Conservation (phyloP, 192 early-diverging fungal species). For the Funneliformis mosseae region DNA sequence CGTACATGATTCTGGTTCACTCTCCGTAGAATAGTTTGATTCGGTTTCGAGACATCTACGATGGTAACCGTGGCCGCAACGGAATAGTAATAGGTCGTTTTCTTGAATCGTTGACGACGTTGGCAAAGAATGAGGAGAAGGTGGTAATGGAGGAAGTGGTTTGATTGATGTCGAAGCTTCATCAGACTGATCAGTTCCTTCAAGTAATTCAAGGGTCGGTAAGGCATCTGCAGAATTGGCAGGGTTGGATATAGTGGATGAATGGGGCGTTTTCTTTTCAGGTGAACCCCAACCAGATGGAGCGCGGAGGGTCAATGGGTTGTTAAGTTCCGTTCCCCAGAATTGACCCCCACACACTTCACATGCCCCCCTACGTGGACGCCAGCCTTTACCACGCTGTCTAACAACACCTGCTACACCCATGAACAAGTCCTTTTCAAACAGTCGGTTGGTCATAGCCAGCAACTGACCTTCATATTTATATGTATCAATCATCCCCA, state of each 20-base stretch:
- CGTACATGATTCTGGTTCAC: conserved; percentile 18
- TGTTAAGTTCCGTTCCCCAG: conserved; percentile 49
- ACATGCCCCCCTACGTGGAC: conserved; percentile 55
- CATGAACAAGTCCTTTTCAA: conserved; percentile 59
- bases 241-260: conserved; percentile 36
- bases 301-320: conserved; percentile 39
- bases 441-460: conserved; percentile 62
- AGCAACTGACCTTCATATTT: conserved; percentile 65
- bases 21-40: conserved; percentile 5
- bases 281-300: conserved; percentile 43
- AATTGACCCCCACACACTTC: conserved; percentile 56
- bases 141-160: background rate
- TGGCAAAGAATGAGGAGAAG: conserved; percentile 11
- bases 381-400: conserved; percentile 56
- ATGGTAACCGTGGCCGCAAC: conserved; percentile 60
- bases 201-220: conserved; percentile 40
- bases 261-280: conserved; percentile 39
- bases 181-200: conserved; percentile 19
- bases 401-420: conserved; percentile 55
- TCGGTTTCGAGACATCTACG: conserved; percentile 48
- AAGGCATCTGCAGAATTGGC: conserved; percentile 43
- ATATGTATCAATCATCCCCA: conserved; percentile 65
- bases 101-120: conserved; percentile 25
- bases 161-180: conserved; percentile 12
- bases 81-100: conserved; percentile 51